These are phyloP conservation scores for Hyphodiscus sp. DNA, from an alignment of 2,329 filamentous ascomycete species.

Conservation along the genomic window DNA sequence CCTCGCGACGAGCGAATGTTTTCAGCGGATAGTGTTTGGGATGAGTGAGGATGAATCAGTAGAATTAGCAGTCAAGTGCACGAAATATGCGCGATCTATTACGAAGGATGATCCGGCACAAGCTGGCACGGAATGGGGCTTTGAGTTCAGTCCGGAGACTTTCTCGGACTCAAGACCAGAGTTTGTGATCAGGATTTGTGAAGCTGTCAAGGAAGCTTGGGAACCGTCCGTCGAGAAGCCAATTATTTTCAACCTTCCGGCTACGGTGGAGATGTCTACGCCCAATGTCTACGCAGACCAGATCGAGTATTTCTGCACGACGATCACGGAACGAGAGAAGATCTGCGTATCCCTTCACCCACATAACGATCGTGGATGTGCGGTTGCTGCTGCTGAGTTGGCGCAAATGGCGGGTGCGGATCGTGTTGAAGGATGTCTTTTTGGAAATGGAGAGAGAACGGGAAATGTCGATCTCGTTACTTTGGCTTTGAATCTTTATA, in stretches of 20 bases:
- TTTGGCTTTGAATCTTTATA: slow-evolving; percentile 88
- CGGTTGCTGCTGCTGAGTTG: slow-evolving; percentile 81
- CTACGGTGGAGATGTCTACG: slow-evolving; percentile 91
- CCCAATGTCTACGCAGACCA: slow-evolving; percentile 95
- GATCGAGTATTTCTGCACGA: slow-evolving; percentile 88
- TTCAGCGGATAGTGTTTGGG: slow-evolving; percentile 84
- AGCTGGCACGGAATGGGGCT: slow-evolving; percentile 61
- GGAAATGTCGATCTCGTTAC: slow-evolving; percentile 95
- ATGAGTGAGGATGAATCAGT: slow-evolving; percentile 78
- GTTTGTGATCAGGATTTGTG: slow-evolving; percentile 75
- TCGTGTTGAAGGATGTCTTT: slow-evolving; percentile 87
- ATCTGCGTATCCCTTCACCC: slow-evolving; percentile 85
- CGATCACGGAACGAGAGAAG: slow-evolving; percentile 80
- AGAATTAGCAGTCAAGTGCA: slow-evolving; percentile 76
- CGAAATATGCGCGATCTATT: slow-evolving; percentile 78
- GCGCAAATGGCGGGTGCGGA: slow-evolving; percentile 96
- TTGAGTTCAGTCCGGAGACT: slow-evolving; percentile 78
- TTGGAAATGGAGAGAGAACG: slow-evolving; percentile 91
- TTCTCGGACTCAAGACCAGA: slow-evolving; percentile 89
- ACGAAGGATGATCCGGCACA: slow-evolving; percentile 69
- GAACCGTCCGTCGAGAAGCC: slow-evolving; percentile 69
- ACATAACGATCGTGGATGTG: slow-evolving; percentile 90
- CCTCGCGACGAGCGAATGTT: slow-evolving; percentile 92
- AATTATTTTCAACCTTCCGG: slow-evolving; percentile 95
- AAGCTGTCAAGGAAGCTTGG: slow-evolving; percentile 93